phyloP scores from a whole-genome alignment of 345 rosid species.

The Aquilaria malaccensis region DNA sequence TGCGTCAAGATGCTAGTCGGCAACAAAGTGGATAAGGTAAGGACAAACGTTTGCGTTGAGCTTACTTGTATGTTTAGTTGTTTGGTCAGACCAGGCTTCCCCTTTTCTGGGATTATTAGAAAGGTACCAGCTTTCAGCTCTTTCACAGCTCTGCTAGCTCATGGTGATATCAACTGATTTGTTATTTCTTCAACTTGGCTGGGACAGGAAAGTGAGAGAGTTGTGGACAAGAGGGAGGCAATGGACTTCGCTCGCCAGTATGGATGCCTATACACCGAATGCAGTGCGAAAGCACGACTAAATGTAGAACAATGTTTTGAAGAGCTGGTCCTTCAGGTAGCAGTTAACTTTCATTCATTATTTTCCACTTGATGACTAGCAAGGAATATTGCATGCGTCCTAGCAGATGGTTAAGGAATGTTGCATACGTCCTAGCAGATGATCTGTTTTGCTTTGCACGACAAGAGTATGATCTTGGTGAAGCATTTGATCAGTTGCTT shows the following conservation, averaged over 20 bases:
- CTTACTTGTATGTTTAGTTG: neutral
- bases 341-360: too few relatives aligned
- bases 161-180: neutral
- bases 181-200: neutral
- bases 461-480: too few relatives aligned
- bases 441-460: too few relatives aligned
- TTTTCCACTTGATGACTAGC: too few relatives aligned
- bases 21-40: slow-evolving; percentile 91
- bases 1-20: slow-evolving; percentile 98
- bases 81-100: neutral
- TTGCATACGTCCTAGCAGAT: too few relatives aligned
- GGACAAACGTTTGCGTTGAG: too few relatives aligned
- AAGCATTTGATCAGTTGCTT: too few relatives aligned
- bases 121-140: neutral
- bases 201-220: slow-evolving; percentile 88
- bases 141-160: neutral
- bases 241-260: slow-evolving; percentile 80
- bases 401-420: too few relatives aligned
- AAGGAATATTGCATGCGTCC: too few relatives aligned
- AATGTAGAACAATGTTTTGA: slow-evolving; percentile 96
- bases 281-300: slow-evolving; percentile 88
- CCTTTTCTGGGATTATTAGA: too few relatives aligned
- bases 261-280: slow-evolving; percentile 89
- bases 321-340: slow-evolving; percentile 92
- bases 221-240: slow-evolving; percentile 85